Evolutionary conservation across 208 protist genomes (phyloP).

Genomic region (Crithidia bombi): DNA sequence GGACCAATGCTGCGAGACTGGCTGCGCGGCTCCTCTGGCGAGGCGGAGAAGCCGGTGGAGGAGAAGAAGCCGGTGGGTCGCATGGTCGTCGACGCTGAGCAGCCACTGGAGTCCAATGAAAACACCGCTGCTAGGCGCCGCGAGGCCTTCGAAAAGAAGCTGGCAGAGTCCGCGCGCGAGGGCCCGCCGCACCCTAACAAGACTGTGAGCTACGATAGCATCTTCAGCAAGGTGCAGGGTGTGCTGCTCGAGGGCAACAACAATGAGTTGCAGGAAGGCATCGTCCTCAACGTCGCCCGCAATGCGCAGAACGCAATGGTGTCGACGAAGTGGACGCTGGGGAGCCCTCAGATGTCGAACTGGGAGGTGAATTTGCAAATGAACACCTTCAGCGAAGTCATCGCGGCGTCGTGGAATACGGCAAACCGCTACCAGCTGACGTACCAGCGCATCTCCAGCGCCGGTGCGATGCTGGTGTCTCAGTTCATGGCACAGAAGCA

Average conservation of each 20-base stretch:
- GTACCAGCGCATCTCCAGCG: constrained; percentile 85
- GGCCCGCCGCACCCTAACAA: constrained; percentile 48
- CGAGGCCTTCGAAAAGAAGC: constrained; percentile 75
- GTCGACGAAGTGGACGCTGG: constrained; percentile 78
- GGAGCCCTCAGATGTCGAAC: constrained; percentile 81
- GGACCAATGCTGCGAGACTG: constrained; percentile 86
- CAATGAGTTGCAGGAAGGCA: constrained; percentile 72
- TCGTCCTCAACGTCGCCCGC: constrained; percentile 74
- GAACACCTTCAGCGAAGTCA: constrained; percentile 88
- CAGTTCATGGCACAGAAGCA: constrained; percentile 91
- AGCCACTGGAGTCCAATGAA: constrained; percentile 66
- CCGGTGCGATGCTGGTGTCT: constrained; percentile 76
- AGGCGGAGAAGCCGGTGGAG: constrained; percentile 39
- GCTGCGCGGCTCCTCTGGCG: constrained; percentile 59
- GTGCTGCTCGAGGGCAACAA: constrained; percentile 75
- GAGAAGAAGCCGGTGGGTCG: constrained; percentile 51
- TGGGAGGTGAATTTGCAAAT: constrained; percentile 91
- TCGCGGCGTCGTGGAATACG: constrained; percentile 84
- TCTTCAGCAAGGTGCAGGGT: constrained; percentile 70
- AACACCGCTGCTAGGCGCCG: constrained; percentile 38
- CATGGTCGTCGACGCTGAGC: constrained; percentile 83
- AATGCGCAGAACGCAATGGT: constrained; percentile 88
- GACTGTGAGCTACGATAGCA: constrained; percentile 72
- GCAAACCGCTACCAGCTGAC: constrained; percentile 86
- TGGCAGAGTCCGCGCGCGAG: constrained; percentile 66